Percentiles rank a stretch among this genome's conserved stretches.
phyloP scores from a whole-genome alignment of 75 land plant species.

The Gnetum montanum region DNA sequence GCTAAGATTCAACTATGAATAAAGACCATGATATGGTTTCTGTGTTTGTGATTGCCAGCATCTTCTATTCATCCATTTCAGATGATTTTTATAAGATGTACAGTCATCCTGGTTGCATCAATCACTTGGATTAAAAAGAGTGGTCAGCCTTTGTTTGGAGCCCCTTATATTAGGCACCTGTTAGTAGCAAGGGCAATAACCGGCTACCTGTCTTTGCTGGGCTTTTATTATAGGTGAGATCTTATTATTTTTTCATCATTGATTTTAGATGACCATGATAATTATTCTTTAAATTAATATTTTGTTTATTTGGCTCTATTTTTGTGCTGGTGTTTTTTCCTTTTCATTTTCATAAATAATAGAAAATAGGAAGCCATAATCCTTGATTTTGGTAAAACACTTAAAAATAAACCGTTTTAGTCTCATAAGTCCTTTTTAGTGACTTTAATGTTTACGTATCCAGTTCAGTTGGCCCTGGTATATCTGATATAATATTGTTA shows the following conservation, averaged over 20 bases:
- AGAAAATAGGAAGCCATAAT: too few species aligned
- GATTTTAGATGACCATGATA: too few species aligned
- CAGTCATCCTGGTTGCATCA: slow-evolving; percentile 11
- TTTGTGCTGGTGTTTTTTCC: too few species aligned
- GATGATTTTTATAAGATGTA: slow-evolving; percentile 12
- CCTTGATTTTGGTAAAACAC: too few species aligned
- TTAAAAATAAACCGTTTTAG: too few species aligned
- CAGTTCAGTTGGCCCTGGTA: too few species aligned
- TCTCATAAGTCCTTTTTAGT: too few species aligned
- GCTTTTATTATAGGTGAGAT: slow-evolving; percentile 17
- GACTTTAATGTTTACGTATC: too few species aligned
- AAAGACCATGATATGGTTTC: too few species aligned
- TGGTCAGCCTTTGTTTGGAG: slow-evolving; percentile 13
- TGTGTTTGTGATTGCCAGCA: slow-evolving; percentile 5
- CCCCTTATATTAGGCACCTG: slow-evolving; percentile 6
- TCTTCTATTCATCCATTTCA: slow-evolving; percentile 3
- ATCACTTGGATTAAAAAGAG: slow-evolving; percentile 1
- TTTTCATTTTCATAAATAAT: neutral
- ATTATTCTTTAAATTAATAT: too few species aligned
- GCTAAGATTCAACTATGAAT: too few species aligned
- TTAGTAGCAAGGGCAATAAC: slow-evolving; percentile 7
- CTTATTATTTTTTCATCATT: neutral
- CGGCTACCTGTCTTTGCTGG: slow-evolving; percentile 9
- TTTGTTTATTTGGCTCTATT: neutral
- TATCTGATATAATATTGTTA: too few species aligned